These are phyloP conservation scores for Eimeria maxima DNA, from an alignment of 169 alveolate species.

Conservation along the genomic window DNA sequence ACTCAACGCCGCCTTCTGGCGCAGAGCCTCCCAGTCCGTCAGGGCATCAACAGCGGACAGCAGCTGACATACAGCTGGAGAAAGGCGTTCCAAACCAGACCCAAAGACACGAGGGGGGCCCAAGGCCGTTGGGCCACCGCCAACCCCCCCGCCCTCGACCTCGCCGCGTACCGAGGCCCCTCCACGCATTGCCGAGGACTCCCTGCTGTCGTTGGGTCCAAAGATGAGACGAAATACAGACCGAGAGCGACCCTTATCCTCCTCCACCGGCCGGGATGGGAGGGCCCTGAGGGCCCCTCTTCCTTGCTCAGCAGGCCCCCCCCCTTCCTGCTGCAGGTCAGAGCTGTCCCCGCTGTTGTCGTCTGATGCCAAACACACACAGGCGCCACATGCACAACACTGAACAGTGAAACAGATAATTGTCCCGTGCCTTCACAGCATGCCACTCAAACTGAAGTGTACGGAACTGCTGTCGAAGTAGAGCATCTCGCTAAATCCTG, in stretches of 20 bases:
- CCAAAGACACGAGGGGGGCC: neutral
- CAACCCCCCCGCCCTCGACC: neutral
- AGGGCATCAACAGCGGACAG: constrained; percentile 48
- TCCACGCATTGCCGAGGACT: constrained; percentile 31
- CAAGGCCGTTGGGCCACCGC: neutral
- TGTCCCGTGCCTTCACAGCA: neutral
- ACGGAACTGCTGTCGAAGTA: neutral
- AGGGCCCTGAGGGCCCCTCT: constrained; percentile 4
- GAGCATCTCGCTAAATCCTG: neutral
- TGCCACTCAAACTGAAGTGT: neutral
- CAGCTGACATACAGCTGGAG: constrained; percentile 32
- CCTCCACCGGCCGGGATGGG: constrained; percentile 1
- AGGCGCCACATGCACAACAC: neutral
- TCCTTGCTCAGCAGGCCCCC: neutral
- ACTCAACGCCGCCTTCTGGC: constrained; percentile 24
- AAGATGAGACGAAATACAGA: constrained; percentile 42
- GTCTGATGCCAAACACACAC: constrained; percentile 18
- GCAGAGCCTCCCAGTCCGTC: constrained; percentile 65
- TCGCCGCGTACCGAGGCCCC: constrained; percentile 22
- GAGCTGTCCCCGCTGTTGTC: constrained; percentile 60
- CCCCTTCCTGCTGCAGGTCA: neutral
- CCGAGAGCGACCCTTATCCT: constrained; percentile 29
- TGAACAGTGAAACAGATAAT: neutral
- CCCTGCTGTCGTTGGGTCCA: constrained; percentile 51
- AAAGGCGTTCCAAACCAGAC: constrained; percentile 20